Base-by-base conservation (phyloP, 495 filamentous ascomycete genomes). In the Penicillium samsonianum region DNA sequence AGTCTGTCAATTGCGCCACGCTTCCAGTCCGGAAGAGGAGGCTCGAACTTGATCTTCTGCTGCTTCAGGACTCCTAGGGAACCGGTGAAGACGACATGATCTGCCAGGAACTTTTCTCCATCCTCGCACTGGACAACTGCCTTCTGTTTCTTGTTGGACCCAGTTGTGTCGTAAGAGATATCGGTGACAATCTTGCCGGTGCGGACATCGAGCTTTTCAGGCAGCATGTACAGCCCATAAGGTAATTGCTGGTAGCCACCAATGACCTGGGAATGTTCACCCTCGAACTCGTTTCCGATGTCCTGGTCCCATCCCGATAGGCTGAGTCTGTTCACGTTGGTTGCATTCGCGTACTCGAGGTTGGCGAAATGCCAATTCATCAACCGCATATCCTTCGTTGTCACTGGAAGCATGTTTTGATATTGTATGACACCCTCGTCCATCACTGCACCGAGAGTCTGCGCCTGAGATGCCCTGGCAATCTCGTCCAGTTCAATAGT, bases 301-400 rank as follows among this genome's bases (percentile, higher is more conserved):
- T 98, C 94, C 65, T 97, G 88, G 71, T 99, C 94, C 91, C 94
- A 97, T 2, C 91, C 88, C 9, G 87, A 87, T 4, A 99, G 83
- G 71, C 93, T 98, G 17, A 98, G 82, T 52, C 89, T 86, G 55
- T 87, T 82, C 51, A 95, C 86, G 66, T 92, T 96, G 5, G 83
- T 86, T 0, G 94, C 95, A 65, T 97, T 98, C 45, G 93, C 92
- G 65, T 99, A 99, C 67, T 99, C 94, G 28, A 98, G 80, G 65
- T 99, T 99, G 57, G 95, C 94, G 69, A 96, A 87, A 73, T 99
- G 95, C 94, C 94, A 99, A 65, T 98, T 99, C 62, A 97, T 80
- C 31, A 98, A 78, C 45, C 94, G 82, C 73, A 96, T 85, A 62
- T 97, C 94, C 65, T 89, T 89, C 0, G 91, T 84, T 0, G 85